Evolutionary conservation across 2,329 filamentous ascomycete species (phyloP), one percentile per base, ranked within the genome.

Genomic region (Claviceps arundinis): DNA sequence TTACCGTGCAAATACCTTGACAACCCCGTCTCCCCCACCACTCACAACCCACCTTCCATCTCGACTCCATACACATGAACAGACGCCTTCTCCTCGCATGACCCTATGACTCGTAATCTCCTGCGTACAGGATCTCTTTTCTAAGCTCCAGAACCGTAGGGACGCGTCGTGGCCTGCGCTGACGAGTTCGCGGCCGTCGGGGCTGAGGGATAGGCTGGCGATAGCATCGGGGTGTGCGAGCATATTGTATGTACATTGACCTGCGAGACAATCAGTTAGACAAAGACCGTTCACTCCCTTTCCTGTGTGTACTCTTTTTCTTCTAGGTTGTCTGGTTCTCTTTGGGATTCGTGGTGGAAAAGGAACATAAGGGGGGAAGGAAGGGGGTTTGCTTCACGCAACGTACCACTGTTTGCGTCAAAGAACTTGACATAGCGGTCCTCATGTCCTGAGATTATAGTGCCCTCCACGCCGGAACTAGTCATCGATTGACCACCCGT

Each of bases 161-260:
- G 87, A 93, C 50, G 91, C 91, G 65, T 98, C 93, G 66, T 98
- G 93, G 22, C 93, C 93, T 1, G 89, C 93, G 46, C 89, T 96
- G 48, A 98, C 91, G 11, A 96, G 84, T 72, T 98, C 93, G 54
- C 85, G 84, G 46, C 91, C 90, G 63, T 97, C 91, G 14, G 91
- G 93, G 59, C 89, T 95, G 19, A 98, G 79, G 0, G 89, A 94
- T 5, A 98, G 77, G 26, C 87, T 85, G 1, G 93, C 94, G 58
- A 98, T 96, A 52, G 93, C 85, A 3, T 90, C 86, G 0, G 93
- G 89, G 61, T 98, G 93, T 5, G 93, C 93, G 54, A 97, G 81
- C 93, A 98, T 98, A 62, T 87, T 94, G 70, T 98, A 98, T 57
- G 93, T 97, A 71, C 90, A 96, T 89, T 98, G 93, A 53, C 93